phyloP scores from a whole-genome alignment of 1,284 basidiomycete genomes.

The Malassezia globosa region DNA sequence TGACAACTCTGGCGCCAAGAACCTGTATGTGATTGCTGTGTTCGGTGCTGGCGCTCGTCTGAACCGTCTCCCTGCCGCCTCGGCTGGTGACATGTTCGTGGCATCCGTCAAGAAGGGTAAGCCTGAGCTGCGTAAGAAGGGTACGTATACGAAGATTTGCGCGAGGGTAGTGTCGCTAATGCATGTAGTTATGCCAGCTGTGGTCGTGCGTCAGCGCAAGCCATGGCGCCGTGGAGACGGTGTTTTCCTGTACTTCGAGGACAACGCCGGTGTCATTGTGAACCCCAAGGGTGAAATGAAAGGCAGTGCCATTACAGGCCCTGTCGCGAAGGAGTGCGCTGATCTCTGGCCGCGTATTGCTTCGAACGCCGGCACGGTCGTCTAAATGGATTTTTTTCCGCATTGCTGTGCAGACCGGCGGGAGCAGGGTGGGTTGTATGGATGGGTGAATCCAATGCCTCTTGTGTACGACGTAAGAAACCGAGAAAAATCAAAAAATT shows the following conservation, averaged over 20 bases:
- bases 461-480: too few species aligned
- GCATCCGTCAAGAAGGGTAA: constrained; percentile 99
- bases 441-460: too few species aligned
- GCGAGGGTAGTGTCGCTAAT: not conserved
- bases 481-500: too few species aligned
- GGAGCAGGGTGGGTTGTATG: too few species aligned
- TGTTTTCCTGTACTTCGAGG: constrained; percentile 97
- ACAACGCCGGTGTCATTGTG: constrained; percentile 47
- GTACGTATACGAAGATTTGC: constrained; percentile 56
- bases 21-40: constrained; percentile 78
- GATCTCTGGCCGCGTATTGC: constrained; percentile 98
- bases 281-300: constrained; percentile 99
- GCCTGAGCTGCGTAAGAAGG: constrained; percentile 98
- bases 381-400: too few species aligned
- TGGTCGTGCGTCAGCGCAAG: constrained; percentile 95
- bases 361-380: constrained; percentile 95
- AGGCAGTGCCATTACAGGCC: constrained; percentile 84
- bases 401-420: too few species aligned
- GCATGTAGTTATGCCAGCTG: constrained; percentile 77
- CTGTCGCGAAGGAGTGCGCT: constrained; percentile 92
- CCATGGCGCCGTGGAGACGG: constrained; percentile 95
- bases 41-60: constrained; percentile 88
- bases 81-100: constrained; percentile 98
- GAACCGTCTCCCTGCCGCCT: constrained; percentile 93
- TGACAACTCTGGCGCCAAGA: constrained; percentile 99